Conservation (phyloP, 352 stramenopile species). For the Stramenopiles sp. region DNA sequence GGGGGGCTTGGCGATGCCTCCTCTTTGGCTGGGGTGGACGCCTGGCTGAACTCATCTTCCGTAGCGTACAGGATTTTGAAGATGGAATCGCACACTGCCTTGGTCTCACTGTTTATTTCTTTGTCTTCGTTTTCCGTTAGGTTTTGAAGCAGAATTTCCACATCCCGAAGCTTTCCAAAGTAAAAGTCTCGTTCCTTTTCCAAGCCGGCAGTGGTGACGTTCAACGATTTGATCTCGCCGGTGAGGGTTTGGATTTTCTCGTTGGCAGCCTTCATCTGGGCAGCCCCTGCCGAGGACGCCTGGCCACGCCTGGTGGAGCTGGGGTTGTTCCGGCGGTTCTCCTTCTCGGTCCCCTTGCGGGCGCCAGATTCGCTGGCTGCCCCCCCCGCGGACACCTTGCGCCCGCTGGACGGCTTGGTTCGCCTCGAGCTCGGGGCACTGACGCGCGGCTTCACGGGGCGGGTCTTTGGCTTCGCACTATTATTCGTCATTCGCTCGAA, state of each 20-base stretch:
- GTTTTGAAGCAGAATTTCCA: constrained; percentile 83
- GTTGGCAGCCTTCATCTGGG: neutral
- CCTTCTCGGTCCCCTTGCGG: neutral
- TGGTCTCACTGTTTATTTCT: constrained; percentile 35
- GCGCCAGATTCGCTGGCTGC: neutral
- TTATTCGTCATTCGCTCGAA: neutral
- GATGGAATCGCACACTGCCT: constrained; percentile 21
- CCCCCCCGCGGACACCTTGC: neutral
- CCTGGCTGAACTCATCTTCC: neutral
- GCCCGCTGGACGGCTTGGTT: neutral
- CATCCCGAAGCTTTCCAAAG: constrained; percentile 91
- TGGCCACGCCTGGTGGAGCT: neutral
- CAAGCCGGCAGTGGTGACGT: constrained; percentile 27
- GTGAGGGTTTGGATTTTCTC: neutral
- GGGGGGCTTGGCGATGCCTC: no score
- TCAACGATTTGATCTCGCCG: neutral
- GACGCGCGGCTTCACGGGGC: neutral
- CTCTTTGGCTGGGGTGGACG: no score
- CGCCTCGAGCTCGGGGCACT: neutral
- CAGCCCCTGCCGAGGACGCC: neutral
- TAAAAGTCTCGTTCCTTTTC: constrained; percentile 96
- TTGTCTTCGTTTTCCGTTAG: constrained; percentile 35
- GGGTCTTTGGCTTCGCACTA: neutral
- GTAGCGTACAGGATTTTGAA: constrained; percentile 54
- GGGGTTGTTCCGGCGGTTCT: neutral